phyloP scores from a whole-genome alignment of 2,329 filamentous ascomycete genomes.

The Pleurostoma richardsiae region DNA sequence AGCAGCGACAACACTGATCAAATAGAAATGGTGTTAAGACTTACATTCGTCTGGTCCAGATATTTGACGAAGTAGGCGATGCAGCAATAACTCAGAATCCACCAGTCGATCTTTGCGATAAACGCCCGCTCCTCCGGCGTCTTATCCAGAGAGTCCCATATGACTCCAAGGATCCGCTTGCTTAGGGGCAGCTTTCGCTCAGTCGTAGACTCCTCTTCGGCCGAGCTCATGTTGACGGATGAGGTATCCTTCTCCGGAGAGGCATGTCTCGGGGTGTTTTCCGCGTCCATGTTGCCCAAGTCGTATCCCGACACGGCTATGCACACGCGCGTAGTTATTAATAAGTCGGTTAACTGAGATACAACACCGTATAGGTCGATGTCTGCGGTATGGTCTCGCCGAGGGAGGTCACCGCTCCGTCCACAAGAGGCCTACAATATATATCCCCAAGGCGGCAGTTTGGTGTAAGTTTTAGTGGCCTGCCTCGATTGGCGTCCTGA shows the following conservation, averaged over 20 bases:
- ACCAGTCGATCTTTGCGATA: conserved; percentile 25
- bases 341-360: too few species aligned
- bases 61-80: conserved; percentile 33
- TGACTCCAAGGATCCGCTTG: conserved; percentile 13
- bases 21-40: conserved; percentile 6
- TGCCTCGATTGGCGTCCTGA: too few species aligned
- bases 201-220: not conserved
- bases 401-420: too few species aligned
- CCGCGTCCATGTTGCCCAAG: not conserved
- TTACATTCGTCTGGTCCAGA: conserved; percentile 24
- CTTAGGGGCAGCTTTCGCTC: conserved; percentile 3
- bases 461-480: too few species aligned
- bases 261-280: not conserved
- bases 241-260: not conserved
- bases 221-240: not conserved
- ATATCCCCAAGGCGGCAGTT: too few species aligned
- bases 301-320: not conserved
- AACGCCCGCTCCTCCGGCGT: conserved; percentile 22
- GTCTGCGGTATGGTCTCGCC: too few species aligned
- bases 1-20: not conserved
- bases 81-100: conserved; percentile 27
- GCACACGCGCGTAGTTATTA: too few species aligned
- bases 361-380: too few species aligned
- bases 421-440: too few species aligned
- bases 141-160: conserved; percentile 28